Evolutionary conservation across 768 basidiomycete genomes (phyloP), one percentile per base, ranked within the genome.

Genomic region (Mycena belliarum): DNA sequence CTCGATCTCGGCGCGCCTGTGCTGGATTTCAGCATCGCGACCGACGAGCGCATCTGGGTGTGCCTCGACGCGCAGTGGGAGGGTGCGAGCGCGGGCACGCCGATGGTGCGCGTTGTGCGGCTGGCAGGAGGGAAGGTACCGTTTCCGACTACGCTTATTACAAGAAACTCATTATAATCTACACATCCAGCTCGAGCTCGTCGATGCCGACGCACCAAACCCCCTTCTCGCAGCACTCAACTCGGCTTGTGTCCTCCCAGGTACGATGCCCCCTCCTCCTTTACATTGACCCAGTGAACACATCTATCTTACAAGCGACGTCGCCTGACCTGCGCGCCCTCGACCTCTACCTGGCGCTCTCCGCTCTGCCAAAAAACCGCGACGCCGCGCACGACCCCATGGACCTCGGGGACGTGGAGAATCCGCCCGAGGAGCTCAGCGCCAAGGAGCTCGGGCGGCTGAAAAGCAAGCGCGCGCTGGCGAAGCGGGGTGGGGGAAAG

Each of bases 1-100:
- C 69, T 83, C 25, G 80, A 87, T 65, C 78, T 91, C 48, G 73
- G 73, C 9, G 73, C 71, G 42, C 89, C 89, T 15, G 73, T 92
- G 6, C 67, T 88, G 37, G 82, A 87, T 61, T 88, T 90, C 61
- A 72, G 71, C 0, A 59, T 81, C 16, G 64, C 66, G 25, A 66
- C 65, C 16, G 72, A 76, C 26, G 74, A 72, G 5, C 59, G 59
- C 5, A 63, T 87, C 24, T 79, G 79, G 74, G 78, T 81, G 6
- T 70, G 75, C 41, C 55, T 68, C 15, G 70, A 71, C 54, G 66
- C 65, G 12, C 65, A 66, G 26, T 68, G 66, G 66, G 66, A 66
- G 55, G 53, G 23, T 56, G 37, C 57, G 54, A 26, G 20, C 50
- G 9, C 48, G 54, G 25, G 20, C 50, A 10, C 48, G 55, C 45